Evolutionary conservation across 169 alveolate species (phyloP).

Genomic region (Blepharisma undulans): DNA sequence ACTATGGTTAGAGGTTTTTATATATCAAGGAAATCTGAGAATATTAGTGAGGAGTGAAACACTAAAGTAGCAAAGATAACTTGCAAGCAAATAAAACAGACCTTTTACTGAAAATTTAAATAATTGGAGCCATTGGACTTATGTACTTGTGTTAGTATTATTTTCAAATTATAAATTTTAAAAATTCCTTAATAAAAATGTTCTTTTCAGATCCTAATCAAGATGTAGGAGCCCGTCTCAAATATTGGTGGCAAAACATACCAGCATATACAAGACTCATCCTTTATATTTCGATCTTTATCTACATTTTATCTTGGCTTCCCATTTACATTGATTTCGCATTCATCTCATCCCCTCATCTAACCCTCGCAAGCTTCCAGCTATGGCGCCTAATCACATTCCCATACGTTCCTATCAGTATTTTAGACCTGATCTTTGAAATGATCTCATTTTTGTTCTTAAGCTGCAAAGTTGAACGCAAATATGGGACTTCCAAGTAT

Average conservation of each 20-base stretch:
- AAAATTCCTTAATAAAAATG: not conserved
- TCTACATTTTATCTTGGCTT: slow-evolving; percentile 23
- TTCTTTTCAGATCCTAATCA: not conserved
- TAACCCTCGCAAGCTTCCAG: not conserved
- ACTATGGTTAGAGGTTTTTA: too few relatives aligned
- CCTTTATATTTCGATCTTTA: not conserved
- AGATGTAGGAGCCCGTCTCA: slow-evolving; percentile 11
- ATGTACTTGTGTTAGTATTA: too few relatives aligned
- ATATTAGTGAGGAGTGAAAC: not conserved
- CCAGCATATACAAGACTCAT: slow-evolving; percentile 1
- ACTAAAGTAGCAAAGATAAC: not conserved
- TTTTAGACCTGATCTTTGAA: not conserved
- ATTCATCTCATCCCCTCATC: not conserved
- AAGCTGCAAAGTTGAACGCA: not conserved
- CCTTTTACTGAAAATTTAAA: not conserved
- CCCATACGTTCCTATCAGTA: slow-evolving; percentile 9
- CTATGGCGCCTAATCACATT: slow-evolving; percentile 13
- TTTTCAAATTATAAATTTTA: too few relatives aligned
- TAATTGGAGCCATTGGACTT: not conserved
- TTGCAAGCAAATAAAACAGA: not conserved
- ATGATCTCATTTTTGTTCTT: not conserved
- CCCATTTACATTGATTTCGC: not conserved
- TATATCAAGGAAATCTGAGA: not conserved
- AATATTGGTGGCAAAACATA: slow-evolving; percentile 1
- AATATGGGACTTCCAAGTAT: slow-evolving; percentile 30